Evolutionary conservation across 768 basidiomycete species (phyloP).

Genomic region (Omphalotus guepiniiformis): DNA sequence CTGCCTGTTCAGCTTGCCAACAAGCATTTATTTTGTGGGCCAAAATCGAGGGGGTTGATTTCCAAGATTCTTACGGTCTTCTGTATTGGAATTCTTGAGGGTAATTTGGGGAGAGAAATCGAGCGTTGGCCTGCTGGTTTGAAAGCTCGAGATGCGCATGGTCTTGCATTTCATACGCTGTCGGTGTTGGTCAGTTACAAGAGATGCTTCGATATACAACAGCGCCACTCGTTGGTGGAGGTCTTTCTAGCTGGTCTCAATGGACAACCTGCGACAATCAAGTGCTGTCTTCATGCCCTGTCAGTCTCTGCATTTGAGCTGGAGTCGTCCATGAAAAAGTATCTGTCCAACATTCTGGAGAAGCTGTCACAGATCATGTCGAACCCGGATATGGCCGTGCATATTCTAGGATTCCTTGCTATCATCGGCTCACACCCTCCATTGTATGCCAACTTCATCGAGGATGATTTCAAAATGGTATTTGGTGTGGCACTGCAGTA

Average conservation of each 20-base stretch:
- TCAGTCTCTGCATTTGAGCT: constrained; percentile 87
- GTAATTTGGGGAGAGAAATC: constrained; percentile 49
- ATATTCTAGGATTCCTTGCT: constrained; percentile 88
- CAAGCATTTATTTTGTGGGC: constrained; percentile 96
- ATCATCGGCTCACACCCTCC: constrained; percentile 78
- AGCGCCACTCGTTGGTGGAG: constrained; percentile 67
- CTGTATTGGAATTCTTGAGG: constrained; percentile 60
- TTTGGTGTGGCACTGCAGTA: constrained; percentile 94
- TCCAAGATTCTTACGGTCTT: constrained; percentile 59
- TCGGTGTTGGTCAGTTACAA: constrained; percentile 87
- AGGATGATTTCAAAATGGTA: constrained; percentile 86
- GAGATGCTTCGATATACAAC: constrained; percentile 65
- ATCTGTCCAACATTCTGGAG: constrained; percentile 74
- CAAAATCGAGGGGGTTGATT: constrained; percentile 62
- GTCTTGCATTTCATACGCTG: constrained; percentile 81
- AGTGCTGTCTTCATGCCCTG: constrained; percentile 86
- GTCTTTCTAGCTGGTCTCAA: constrained; percentile 67
- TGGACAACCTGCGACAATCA: constrained; percentile 71
- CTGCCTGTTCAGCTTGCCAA: constrained; percentile 89
- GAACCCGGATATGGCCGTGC: constrained; percentile 88
- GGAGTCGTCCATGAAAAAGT: constrained; percentile 74
- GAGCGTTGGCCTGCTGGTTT: constrained; percentile 57
- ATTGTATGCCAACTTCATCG: constrained; percentile 87
- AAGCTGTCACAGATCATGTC: constrained; percentile 94
- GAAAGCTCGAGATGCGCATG: constrained; percentile 80